These are phyloP conservation scores for Megacollybia marginata DNA, from an alignment of 768 basidiomycete genomes.

Conservation along the genomic window DNA sequence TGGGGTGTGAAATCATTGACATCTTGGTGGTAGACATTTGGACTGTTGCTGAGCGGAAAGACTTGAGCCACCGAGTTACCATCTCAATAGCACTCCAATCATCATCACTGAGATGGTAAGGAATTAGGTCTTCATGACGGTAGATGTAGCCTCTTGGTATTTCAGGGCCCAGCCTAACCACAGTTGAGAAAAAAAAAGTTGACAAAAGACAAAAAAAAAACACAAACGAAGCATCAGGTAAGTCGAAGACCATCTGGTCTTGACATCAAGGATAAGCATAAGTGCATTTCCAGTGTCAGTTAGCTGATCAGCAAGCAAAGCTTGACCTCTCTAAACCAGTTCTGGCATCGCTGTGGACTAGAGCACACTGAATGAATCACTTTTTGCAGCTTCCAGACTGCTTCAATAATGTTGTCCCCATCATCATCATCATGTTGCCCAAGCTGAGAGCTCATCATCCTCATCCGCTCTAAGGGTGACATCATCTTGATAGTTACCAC, in stretches of 20 bases:
- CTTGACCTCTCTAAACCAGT: conserved; percentile 13
- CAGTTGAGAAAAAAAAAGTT: no score
- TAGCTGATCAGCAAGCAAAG: background rate
- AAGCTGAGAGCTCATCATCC: background rate
- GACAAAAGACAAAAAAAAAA: background rate
- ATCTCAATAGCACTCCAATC: background rate
- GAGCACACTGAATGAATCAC: conserved; percentile 13
- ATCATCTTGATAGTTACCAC: background rate
- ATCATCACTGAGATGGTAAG: background rate
- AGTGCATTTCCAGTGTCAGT: conserved; percentile 22
- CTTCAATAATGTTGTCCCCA: no score
- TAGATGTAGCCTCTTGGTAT: background rate
- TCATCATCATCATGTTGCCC: no score
- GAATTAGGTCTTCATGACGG: background rate
- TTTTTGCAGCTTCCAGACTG: conserved; percentile 14
- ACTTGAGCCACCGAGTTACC: background rate
- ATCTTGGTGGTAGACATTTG: background rate
- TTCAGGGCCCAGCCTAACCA: no score
- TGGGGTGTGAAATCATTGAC: no score
- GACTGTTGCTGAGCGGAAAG: background rate
- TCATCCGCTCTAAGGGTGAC: background rate
- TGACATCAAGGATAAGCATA: conserved; percentile 5
- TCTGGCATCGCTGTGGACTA: conserved; percentile 15
- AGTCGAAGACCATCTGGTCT: conserved; percentile 24
- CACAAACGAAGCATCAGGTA: conserved; percentile 23